These are phyloP conservation scores for Diaporthe vexans DNA, from an alignment of 2,329 filamentous ascomycete species.

Conservation along the genomic window DNA sequence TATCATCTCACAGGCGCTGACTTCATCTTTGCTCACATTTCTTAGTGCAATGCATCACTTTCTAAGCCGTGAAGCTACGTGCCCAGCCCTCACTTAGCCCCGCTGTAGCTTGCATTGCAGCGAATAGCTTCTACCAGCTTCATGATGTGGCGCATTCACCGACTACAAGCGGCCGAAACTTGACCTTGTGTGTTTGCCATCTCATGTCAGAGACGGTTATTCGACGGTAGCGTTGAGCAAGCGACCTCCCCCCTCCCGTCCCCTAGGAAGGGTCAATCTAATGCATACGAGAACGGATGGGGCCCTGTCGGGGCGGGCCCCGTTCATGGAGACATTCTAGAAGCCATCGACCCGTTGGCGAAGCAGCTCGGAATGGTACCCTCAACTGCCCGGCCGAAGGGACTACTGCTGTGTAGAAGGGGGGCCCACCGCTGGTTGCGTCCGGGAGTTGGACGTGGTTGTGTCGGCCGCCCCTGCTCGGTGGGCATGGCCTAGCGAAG, in stretches of 20 bases:
- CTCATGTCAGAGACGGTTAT: background rate
- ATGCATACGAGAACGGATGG: conserved; percentile 28
- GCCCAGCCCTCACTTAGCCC: background rate
- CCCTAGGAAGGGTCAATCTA: conserved; percentile 11
- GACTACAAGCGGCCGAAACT: conserved; percentile 12
- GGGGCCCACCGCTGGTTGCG: conserved; percentile 22
- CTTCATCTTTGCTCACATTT: background rate
- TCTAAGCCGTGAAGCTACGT: background rate
- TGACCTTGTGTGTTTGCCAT: background rate
- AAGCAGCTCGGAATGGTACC: conserved; percentile 9
- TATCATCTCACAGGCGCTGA: background rate
- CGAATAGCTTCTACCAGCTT: background rate
- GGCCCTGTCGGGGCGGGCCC: conserved; percentile 14
- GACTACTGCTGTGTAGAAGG: background rate
- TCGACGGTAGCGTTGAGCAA: background rate
- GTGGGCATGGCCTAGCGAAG: conserved; percentile 25
- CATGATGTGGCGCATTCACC: conserved; percentile 1
- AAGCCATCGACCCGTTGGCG: conserved; percentile 30
- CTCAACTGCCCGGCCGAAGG: conserved; percentile 13
- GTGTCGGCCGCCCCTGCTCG: conserved; percentile 23
- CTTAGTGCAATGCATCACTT: background rate
- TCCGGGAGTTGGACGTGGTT: conserved; percentile 23
- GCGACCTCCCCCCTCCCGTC: background rate
- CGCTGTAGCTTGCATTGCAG: background rate
- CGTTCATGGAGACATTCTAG: conserved; percentile 31